A percentile compares a stretch with the other conserved stretches of the same genome.
These are phyloP conservation scores for Grosmannia huntii DNA, from an alignment of 2,329 filamentous ascomycete genomes.

Conservation along the genomic window DNA sequence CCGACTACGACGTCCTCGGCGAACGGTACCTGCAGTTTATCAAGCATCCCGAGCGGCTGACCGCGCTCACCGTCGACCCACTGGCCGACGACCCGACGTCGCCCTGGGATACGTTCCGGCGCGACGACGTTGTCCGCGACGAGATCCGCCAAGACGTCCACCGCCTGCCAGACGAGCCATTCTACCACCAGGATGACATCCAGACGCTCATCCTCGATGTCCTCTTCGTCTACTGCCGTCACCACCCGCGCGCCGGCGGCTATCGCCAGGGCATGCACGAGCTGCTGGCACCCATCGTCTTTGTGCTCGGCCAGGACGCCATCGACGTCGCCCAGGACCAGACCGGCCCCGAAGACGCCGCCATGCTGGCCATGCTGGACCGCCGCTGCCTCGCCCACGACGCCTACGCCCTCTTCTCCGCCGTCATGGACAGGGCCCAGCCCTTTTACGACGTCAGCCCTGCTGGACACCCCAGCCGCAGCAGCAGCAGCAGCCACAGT, in stretches of 20 bases:
- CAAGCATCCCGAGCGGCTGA: conserved; percentile 69
- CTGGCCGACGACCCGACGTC: conserved; percentile 74
- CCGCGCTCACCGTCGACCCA: conserved; percentile 60
- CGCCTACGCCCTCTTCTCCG: conserved; percentile 71
- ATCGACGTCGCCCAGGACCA: conserved; percentile 31
- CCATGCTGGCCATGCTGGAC: conserved; percentile 58
- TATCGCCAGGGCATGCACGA: conserved; percentile 99
- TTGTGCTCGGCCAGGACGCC: conserved; percentile 73
- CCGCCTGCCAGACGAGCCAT: conserved; percentile 79
- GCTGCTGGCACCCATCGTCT: conserved; percentile 76
- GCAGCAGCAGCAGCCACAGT: neutral
- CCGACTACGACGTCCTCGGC: conserved; percentile 58
- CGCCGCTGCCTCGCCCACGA: conserved; percentile 74
- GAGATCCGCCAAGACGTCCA: conserved; percentile 95
- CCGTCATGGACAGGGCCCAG: conserved; percentile 78
- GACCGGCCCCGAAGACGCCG: conserved; percentile 26
- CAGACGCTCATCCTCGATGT: conserved; percentile 79
- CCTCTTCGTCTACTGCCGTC: conserved; percentile 87
- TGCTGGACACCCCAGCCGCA: conserved; percentile 9
- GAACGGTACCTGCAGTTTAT: conserved; percentile 71
- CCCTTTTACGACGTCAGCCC: conserved; percentile 69
- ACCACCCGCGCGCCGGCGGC: conserved; percentile 71
- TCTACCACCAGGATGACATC: conserved; percentile 69
- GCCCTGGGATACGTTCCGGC: conserved; percentile 76
- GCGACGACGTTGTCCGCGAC: conserved; percentile 69